A percentile compares a stretch with the other conserved stretches of the same genome.
phyloP scores from a whole-genome alignment of 73 alveolate genomes.

The Paramecium pentaurelia region DNA sequence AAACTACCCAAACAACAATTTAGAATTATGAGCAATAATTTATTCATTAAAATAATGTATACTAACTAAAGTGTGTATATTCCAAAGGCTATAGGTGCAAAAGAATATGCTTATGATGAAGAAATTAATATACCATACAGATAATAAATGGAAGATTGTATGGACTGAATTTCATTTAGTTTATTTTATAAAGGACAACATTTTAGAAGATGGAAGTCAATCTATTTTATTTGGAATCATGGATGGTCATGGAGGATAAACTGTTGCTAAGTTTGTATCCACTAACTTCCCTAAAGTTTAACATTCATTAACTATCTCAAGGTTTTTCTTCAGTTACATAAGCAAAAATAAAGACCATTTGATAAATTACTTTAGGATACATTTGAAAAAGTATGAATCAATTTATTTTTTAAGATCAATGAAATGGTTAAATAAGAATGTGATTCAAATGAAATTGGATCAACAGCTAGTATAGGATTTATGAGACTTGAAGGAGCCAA shows the following conservation, averaged over 20 bases:
- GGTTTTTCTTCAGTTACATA: constrained; percentile 25
- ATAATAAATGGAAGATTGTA: constrained; percentile 61
- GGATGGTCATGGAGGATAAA: constrained; percentile 63
- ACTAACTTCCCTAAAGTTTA: constrained; percentile 57
- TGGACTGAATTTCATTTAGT: neutral
- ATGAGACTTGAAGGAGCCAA: constrained; percentile 75
- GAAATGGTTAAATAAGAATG: constrained; percentile 29
- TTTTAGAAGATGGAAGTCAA: constrained; percentile 58
- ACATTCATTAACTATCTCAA: neutral
- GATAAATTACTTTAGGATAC: neutral
- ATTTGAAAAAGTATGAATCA: neutral
- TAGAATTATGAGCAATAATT: neutral
- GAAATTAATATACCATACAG: constrained; percentile 46
- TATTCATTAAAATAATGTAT: constrained; percentile 18
- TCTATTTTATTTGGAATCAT: constrained; percentile 57
- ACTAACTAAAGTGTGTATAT: neutral
- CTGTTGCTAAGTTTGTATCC: constrained; percentile 46
- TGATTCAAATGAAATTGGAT: constrained; percentile 66
- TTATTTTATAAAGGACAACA: constrained; percentile 49
- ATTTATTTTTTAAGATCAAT: neutral
- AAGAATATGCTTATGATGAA: constrained; percentile 63
- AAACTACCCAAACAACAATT: constrained; percentile 12
- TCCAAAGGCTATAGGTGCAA: constrained; percentile 61
- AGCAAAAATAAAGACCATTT: neutral
- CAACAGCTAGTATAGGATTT: constrained; percentile 76